These are phyloP conservation scores for Aciculoconidium aculeatum DNA, from an alignment of 805 yeast species.

Conservation along the genomic window DNA sequence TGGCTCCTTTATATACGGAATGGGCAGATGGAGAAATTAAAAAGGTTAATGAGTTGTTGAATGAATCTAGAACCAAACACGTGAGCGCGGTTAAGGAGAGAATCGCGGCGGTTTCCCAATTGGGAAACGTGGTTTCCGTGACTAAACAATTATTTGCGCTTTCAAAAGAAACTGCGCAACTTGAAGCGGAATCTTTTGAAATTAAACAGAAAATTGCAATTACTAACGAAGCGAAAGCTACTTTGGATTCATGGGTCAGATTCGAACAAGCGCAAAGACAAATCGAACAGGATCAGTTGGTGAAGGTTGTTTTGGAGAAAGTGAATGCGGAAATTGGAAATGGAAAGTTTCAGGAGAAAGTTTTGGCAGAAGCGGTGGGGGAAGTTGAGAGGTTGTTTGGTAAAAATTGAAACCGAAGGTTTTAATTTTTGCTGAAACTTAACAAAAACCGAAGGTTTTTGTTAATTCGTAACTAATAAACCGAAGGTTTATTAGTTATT, in stretches of 20 bases:
- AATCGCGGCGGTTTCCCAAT: constrained; percentile 79
- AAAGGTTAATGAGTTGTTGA: constrained; percentile 75
- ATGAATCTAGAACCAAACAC: constrained; percentile 85
- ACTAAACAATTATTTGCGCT: constrained; percentile 89
- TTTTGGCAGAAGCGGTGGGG: constrained; percentile 83
- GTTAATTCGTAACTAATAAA: too few relatives aligned
- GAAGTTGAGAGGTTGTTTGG: constrained; percentile 86
- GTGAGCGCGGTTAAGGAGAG: constrained; percentile 89
- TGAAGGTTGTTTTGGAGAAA: constrained; percentile 79
- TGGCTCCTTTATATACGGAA: constrained; percentile 91
- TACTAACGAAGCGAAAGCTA: constrained; percentile 87
- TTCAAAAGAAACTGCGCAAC: constrained; percentile 93
- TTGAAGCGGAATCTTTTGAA: constrained; percentile 92
- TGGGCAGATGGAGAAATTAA: constrained; percentile 86
- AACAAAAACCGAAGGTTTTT: too few relatives aligned
- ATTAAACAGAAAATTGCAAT: constrained; percentile 86
- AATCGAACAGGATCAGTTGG: constrained; percentile 88
- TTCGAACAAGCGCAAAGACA: constrained; percentile 95
- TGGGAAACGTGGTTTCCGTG: constrained; percentile 86
- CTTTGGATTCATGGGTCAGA: constrained; percentile 98
- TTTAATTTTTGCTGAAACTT: too few relatives aligned
- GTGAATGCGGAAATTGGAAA: constrained; percentile 78
- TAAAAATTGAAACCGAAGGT: constrained; percentile 33
- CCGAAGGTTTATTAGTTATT: too few relatives aligned
- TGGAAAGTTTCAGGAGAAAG: constrained; percentile 90